Conservation (phyloP, 1,284 basidiomycete genomes). For the Irpex lacteus region DNA sequence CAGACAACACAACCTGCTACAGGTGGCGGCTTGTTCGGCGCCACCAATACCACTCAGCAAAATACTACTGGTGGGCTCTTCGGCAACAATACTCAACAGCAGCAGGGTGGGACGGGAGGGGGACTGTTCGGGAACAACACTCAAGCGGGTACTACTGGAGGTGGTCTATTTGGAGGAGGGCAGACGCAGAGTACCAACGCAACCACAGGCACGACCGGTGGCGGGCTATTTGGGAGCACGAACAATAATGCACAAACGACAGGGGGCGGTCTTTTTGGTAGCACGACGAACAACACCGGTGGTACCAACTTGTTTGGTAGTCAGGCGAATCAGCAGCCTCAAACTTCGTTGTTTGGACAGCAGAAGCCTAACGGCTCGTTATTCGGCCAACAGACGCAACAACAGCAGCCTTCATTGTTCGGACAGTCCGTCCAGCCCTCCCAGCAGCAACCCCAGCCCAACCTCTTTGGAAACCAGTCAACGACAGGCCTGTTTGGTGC, state of each 20-base stretch:
- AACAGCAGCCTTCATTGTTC: constrained; percentile 3
- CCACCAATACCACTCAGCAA: neutral
- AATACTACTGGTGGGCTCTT: constrained; percentile 24
- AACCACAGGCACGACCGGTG: constrained; percentile 10
- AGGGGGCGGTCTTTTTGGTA: constrained; percentile 16
- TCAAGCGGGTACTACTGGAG: constrained; percentile 1
- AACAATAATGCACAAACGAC: constrained; percentile 13
- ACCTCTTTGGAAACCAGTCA: constrained; percentile 32
- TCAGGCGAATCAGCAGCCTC: constrained; percentile 18
- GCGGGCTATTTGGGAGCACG: constrained; percentile 29
- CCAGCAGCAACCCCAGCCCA: constrained; percentile 24
- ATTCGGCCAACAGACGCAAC: constrained; percentile 16
- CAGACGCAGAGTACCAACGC: neutral
- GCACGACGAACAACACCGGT: constrained; percentile 7
- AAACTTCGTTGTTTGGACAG: constrained; percentile 12
- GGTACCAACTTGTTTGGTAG: constrained; percentile 21
- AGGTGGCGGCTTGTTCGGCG: constrained; percentile 16
- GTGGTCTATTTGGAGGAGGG: constrained; percentile 2
- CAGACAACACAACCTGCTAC: constrained; percentile 4
- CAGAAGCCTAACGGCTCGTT: constrained; percentile 20
- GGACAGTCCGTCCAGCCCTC: constrained; percentile 2
- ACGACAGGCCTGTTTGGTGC: constrained; percentile 13
- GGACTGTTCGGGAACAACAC: constrained; percentile 29
- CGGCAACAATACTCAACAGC: constrained; percentile 19
- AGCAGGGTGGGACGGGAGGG: constrained; percentile 17